Conservation (phyloP, 495 filamentous ascomycete species). For the Lichina pygmaea region DNA sequence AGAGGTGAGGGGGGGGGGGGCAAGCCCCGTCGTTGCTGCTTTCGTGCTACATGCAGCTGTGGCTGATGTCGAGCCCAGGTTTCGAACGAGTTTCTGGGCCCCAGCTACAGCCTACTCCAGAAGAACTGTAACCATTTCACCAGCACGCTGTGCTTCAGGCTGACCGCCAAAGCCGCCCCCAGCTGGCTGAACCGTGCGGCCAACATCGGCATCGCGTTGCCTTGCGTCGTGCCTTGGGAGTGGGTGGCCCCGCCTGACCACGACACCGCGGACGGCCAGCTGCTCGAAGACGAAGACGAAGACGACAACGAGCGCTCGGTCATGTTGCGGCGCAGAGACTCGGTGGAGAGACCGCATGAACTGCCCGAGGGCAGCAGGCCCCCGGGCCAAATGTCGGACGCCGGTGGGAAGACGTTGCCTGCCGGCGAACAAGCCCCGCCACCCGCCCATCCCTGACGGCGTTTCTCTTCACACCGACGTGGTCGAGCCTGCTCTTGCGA, state of each 20-base stretch:
- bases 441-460: too few relatives aligned
- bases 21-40: not conserved
- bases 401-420: too few relatives aligned
- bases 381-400: too few relatives aligned
- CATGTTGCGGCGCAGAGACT: slow-evolving; percentile 16
- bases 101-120: slow-evolving; percentile 46
- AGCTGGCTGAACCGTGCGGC: slow-evolving; percentile 57
- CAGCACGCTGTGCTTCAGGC: slow-evolving; percentile 31
- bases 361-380: too few relatives aligned
- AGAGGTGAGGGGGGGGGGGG: slow-evolving; percentile 8
- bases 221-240: slow-evolving; percentile 52
- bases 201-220: slow-evolving; percentile 43
- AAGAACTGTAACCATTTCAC: slow-evolving; percentile 73
- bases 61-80: slow-evolving; percentile 10
- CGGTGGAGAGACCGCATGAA: too few relatives aligned
- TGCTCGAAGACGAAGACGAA: slow-evolving; percentile 30
- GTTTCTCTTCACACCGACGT: too few relatives aligned
- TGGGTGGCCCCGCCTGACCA: slow-evolving; percentile 55
- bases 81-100: slow-evolving; percentile 38
- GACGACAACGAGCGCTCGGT: slow-evolving; percentile 22
- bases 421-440: too few relatives aligned
- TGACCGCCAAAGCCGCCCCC: slow-evolving; percentile 36
- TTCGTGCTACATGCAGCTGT: not conserved
- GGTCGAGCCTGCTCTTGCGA: too few relatives aligned
- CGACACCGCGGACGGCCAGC: slow-evolving; percentile 39